Conservation (phyloP, 495 filamentous ascomycete species). For the Cetradonia linearis region DNA sequence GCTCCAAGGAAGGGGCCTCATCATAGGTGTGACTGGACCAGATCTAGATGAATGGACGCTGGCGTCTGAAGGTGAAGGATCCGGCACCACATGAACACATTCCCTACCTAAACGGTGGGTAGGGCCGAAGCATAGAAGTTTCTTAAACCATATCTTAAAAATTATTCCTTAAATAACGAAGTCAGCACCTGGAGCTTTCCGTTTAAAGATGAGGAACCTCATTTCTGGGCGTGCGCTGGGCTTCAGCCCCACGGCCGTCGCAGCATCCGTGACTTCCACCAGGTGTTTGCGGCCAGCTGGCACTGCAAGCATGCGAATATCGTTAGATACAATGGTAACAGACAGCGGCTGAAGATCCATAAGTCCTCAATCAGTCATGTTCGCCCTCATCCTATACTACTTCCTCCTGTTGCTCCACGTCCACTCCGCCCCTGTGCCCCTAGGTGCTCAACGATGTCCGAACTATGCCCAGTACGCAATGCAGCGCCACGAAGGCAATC, state of each 20-base stretch:
- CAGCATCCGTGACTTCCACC: neutral
- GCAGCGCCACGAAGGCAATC: constrained; percentile 27
- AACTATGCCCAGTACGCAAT: constrained; percentile 31
- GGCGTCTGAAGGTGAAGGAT: too few relatives aligned
- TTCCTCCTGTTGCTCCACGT: neutral
- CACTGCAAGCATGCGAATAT: neutral
- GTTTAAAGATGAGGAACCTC: neutral
- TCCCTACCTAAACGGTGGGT: too few relatives aligned
- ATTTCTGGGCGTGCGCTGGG: too few relatives aligned
- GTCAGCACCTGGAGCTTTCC: too few relatives aligned
- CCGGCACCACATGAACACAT: too few relatives aligned
- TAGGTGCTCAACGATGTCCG: constrained; percentile 25
- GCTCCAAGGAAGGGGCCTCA: too few relatives aligned
- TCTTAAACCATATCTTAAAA: too few relatives aligned
- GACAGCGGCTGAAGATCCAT: neutral
- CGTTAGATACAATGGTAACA: neutral
- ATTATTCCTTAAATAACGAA: too few relatives aligned
- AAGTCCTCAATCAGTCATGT: neutral
- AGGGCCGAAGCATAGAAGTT: too few relatives aligned
- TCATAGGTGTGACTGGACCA: too few relatives aligned
- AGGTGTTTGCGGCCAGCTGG: neutral
- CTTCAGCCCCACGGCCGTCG: too few relatives aligned
- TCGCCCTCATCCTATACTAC: neutral
- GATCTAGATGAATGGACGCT: too few relatives aligned
- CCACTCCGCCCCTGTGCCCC: neutral